These are phyloP conservation scores for Leishmania lainsoni DNA, from an alignment of 208 protist genomes.

Conservation along the genomic window DNA sequence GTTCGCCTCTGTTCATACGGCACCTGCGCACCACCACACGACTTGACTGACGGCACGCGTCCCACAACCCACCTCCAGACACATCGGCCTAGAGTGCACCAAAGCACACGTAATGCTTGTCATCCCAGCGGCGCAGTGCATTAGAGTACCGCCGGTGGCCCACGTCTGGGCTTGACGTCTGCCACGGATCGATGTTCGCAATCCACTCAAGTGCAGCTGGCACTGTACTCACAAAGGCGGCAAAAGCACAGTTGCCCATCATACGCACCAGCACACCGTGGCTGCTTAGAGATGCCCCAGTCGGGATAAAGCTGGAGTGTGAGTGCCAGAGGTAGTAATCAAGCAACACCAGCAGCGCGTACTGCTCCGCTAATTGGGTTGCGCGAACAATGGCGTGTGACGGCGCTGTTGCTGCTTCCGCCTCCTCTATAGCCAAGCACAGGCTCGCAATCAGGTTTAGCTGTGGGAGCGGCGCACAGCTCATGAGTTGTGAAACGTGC, in stretches of 20 bases:
- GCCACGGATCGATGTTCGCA: conserved; percentile 76
- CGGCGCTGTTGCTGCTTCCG: conserved; percentile 2
- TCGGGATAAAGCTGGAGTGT: background rate
- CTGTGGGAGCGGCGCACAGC: background rate
- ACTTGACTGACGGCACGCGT: background rate
- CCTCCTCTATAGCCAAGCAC: conserved; percentile 8
- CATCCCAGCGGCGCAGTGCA: conserved; percentile 81
- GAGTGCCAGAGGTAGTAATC: conserved; percentile 50
- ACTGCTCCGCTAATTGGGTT: conserved; percentile 50
- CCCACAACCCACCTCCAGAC: background rate
- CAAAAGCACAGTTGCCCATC: conserved; percentile 35
- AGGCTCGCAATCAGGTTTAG: conserved; percentile 14
- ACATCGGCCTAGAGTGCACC: conserved; percentile 27
- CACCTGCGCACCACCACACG: background rate
- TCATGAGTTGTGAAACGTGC: conserved; percentile 6
- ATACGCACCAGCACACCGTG: background rate
- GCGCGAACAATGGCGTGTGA: conserved; percentile 17
- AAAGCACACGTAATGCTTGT: conserved; percentile 76
- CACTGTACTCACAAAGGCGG: conserved; percentile 38
- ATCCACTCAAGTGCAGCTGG: conserved; percentile 44
- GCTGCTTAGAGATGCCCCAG: background rate
- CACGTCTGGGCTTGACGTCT: conserved; percentile 47
- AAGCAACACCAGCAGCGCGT: conserved; percentile 66
- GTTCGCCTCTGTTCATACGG: background rate
- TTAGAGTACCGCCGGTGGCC: conserved; percentile 80